Base-by-base conservation (phyloP, 2,329 filamentous ascomycete genomes). In the Allantophomopsis cytisporea region DNA sequence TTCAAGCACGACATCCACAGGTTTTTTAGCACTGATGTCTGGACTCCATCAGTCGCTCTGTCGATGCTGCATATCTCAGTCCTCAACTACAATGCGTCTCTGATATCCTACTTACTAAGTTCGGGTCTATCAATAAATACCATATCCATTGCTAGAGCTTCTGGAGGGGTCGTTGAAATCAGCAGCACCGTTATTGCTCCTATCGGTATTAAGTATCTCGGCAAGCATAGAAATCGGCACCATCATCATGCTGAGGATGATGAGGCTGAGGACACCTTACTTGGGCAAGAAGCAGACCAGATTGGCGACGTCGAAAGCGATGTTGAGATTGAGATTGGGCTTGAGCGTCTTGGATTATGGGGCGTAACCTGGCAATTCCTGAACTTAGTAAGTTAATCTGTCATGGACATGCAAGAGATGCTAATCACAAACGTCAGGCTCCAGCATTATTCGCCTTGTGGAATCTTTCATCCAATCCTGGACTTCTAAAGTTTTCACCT, bases 41-140 rank as follows among this genome's bases (percentile, higher is more conserved):
- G 60, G 55, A 48, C 63, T 5, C 61, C 69, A 1, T 73, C 69
- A 0, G 54, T 71, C 11, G 60, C 69, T 2, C 50, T 71, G 7
- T 62, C 64, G 8, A 50, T 73, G 3, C 60, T 73, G 12, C 69
- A 73, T 48, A 56, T 74, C 28, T 74, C 71, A 2, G 68, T 73
- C 13, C 55, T 76, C 63, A 67, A 65, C 2, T 73, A 71, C 48
- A 60, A 64, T 0, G 62, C 64, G 2, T 68, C 68, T 7, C 69
- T 73, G 58, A 59, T 69, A 34, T 71, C 69, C 1, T 73, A 69
- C 43, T 54, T 73, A 3, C 57, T 73, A 2, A 61, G 65, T 28
- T 54, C 60, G 4, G 65, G 65, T 1, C 69, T 68, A 42, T 64
- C 53, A 2, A 56, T 68, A 2, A 52, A 61, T 10, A 53, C 58